A percentile compares a stretch with the other conserved stretches of the same genome.
These are phyloP conservation scores for Leccinum broughii DNA, from an alignment of 768 basidiomycete genomes.

Conservation along the genomic window DNA sequence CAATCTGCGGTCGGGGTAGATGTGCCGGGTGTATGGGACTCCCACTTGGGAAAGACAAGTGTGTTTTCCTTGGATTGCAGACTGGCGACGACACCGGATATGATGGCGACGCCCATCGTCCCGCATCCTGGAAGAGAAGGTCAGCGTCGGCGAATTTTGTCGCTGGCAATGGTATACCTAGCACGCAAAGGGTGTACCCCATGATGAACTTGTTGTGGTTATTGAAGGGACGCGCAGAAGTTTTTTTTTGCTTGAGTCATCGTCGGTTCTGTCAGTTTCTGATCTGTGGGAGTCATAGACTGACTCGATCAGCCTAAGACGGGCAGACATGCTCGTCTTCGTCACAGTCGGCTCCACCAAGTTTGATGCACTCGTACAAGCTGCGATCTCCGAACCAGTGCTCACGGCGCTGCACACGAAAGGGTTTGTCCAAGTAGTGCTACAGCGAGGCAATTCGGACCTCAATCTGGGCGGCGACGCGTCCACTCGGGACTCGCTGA, in stretches of 20 bases:
- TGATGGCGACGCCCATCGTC: constrained; percentile 96
- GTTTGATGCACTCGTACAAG: constrained; percentile 74
- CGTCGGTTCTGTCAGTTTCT: not conserved
- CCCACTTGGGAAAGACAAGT: constrained; percentile 52
- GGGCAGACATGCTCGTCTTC: constrained; percentile 47
- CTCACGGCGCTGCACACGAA: constrained; percentile 51
- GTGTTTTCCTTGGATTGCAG: constrained; percentile 52
- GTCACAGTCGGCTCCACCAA: constrained; percentile 89
- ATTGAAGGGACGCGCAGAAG: not conserved
- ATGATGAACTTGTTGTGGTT: constrained; percentile 39
- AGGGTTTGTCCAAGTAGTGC: constrained; percentile 60
- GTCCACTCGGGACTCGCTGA: constrained; percentile 17
- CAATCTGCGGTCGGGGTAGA: constrained; percentile 58
- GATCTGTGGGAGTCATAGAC: not conserved
- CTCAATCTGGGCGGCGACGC: constrained; percentile 34
- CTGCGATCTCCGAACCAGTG: constrained; percentile 56
- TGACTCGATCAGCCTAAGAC: too few species aligned
- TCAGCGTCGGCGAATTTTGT: constrained; percentile 14
- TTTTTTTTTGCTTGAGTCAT: constrained; percentile 13
- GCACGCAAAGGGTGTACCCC: constrained; percentile 91
- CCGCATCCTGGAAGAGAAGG: constrained; percentile 73
- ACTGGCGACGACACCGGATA: constrained; percentile 88
- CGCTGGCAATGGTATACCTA: constrained; percentile 49
- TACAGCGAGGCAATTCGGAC: constrained; percentile 79
- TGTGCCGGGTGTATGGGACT: constrained; percentile 71